Percentiles rank a stretch among this genome's conserved stretches.
Conservation (phyloP, 116 monocot genomes). For the Posidonia oceanica region DNA sequence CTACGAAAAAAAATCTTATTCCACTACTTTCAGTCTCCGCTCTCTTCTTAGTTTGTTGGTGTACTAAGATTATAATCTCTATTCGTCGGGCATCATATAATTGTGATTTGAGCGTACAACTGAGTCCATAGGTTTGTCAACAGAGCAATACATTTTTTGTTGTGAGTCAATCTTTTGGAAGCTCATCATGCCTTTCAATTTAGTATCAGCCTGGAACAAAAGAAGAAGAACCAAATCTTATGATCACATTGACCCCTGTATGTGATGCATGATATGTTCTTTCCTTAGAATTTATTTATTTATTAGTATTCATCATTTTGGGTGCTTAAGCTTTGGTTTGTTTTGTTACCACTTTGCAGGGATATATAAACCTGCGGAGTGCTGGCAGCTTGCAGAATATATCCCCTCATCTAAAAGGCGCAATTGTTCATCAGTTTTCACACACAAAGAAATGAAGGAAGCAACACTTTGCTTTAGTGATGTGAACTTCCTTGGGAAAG, state of each 20-base stretch:
- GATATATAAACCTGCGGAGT: constrained; percentile 63
- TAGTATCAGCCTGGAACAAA: constrained; percentile 81
- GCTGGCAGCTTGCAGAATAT: constrained; percentile 58
- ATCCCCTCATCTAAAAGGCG: constrained; percentile 21
- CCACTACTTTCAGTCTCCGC: neutral
- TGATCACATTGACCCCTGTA: constrained; percentile 65
- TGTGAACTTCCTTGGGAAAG: constrained; percentile 63
- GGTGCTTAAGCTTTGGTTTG: neutral
- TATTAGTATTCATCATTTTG: neutral
- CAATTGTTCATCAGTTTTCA: constrained; percentile 53
- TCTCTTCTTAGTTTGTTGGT: too few species aligned
- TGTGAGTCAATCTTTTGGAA: neutral
- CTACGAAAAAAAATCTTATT: neutral
- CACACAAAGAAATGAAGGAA: constrained; percentile 79
- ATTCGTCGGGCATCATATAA: too few species aligned
- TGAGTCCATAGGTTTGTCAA: neutral
- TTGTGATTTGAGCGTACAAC: too few species aligned
- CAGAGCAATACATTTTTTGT: neutral
- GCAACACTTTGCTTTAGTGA: constrained; percentile 64
- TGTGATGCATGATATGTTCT: constrained; percentile 6
- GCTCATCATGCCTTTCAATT: constrained; percentile 50
- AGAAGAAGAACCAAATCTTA: constrained; percentile 67
- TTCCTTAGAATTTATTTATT: neutral
- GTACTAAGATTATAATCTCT: too few species aligned
- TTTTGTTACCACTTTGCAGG: constrained; percentile 22